Evolutionary conservation across 371 early-diverging fungal genomes (phyloP).

Genomic region (Sporodiniella umbellata): DNA sequence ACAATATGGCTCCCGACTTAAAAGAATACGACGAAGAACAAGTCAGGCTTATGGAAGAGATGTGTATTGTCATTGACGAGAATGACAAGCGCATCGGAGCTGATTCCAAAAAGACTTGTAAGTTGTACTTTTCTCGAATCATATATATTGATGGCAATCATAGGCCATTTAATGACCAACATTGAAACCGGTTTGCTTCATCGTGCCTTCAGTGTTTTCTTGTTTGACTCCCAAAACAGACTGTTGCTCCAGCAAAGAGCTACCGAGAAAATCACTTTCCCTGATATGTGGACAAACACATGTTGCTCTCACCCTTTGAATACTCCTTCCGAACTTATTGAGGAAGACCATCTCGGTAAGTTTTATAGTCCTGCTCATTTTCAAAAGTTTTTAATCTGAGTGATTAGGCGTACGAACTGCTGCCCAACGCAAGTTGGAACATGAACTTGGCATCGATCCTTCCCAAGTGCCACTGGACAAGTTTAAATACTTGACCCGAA

Average conservation of each 20-base stretch:
- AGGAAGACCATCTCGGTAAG: conserved; percentile 70
- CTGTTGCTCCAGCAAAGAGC: conserved; percentile 94
- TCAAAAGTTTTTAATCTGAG: background rate
- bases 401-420: conserved; percentile 46
- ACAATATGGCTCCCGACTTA: conserved; percentile 54
- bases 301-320: conserved; percentile 97
- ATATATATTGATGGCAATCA: background rate
- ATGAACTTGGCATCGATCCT: conserved; percentile 91
- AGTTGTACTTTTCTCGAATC: conserved; percentile 18
- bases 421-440: conserved; percentile 86
- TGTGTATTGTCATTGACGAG: conserved; percentile 92
- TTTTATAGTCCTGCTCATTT: too few relatives aligned
- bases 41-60: conserved; percentile 93
- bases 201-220: conserved; percentile 95
- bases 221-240: conserved; percentile 78
- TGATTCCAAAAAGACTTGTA: conserved; percentile 90
- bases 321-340: conserved; percentile 76
- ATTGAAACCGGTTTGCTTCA: conserved; percentile 86
- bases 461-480: conserved; percentile 77
- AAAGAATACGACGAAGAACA: conserved; percentile 79
- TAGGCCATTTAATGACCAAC: conserved; percentile 91
- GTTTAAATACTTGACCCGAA: conserved; percentile 86
- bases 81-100: conserved; percentile 83
- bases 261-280: conserved; percentile 96
- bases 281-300: conserved; percentile 94